These are phyloP conservation scores for Dichotomopilus funicola DNA, from an alignment of 2,329 filamentous ascomycete genomes.

Conservation along the genomic window DNA sequence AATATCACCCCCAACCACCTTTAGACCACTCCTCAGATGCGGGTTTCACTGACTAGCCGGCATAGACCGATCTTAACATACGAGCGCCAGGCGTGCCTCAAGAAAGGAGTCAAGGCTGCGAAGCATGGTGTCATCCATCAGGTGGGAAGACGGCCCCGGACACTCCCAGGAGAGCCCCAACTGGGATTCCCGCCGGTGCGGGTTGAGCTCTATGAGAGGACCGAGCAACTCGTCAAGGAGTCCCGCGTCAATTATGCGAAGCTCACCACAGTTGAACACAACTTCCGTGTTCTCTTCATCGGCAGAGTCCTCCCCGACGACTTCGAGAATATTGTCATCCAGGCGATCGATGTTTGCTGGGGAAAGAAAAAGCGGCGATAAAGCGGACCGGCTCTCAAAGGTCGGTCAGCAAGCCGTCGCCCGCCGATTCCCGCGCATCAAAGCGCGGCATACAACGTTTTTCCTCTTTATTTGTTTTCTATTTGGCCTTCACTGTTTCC, in stretches of 20 bases:
- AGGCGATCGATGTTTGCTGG: constrained; percentile 47
- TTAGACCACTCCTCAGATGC: no score
- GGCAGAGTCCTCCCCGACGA: constrained; percentile 39
- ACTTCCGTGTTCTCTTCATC: constrained; percentile 51
- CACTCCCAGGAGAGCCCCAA: constrained; percentile 37
- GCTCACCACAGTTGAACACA: constrained; percentile 50
- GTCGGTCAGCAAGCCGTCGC: not conserved
- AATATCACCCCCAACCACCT: constrained; percentile 22
- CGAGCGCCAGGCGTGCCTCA: constrained; percentile 44
- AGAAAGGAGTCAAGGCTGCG: constrained; percentile 43
- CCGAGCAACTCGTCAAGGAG: constrained; percentile 40
- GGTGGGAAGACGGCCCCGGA: constrained; percentile 27
- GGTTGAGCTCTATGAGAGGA: constrained; percentile 35
- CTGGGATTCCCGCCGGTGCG: constrained; percentile 44
- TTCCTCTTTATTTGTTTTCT: not conserved
- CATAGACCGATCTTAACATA: constrained; percentile 43
- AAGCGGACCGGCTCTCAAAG: not conserved
- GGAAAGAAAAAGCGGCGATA: constrained; percentile 33
- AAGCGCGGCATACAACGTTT: constrained; percentile 3
- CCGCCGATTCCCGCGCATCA: not conserved
- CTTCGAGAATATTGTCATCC: constrained; percentile 34
- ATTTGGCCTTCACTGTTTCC: no score
- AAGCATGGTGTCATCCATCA: constrained; percentile 50
- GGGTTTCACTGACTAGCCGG: constrained; percentile 4
- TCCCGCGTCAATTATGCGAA: constrained; percentile 56